A percentile compares a stretch with the other conserved stretches of the same genome.
Evolutionary conservation across 2,329 filamentous ascomycete genomes (phyloP).

Genomic region (Phialemonium atrogriseum): DNA sequence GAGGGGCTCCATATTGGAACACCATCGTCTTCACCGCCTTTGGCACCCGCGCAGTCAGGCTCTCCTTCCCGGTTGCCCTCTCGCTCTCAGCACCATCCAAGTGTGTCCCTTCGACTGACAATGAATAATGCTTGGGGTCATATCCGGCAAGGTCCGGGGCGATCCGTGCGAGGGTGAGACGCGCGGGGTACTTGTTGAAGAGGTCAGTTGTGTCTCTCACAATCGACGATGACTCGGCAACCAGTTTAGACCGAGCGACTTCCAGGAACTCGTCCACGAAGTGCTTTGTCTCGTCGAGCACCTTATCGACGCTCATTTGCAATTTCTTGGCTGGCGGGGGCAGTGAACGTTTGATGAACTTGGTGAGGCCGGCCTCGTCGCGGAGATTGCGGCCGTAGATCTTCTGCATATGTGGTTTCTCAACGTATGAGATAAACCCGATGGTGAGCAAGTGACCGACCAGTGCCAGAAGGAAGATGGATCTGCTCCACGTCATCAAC

Average conservation of each 20-base stretch:
- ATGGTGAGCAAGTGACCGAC: conserved; percentile 79
- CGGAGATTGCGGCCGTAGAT: conserved; percentile 81
- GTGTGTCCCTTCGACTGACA: conserved; percentile 63
- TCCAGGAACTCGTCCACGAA: conserved; percentile 90
- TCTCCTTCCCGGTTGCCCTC: conserved; percentile 64
- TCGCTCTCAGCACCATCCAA: conserved; percentile 43
- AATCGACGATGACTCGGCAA: conserved; percentile 77
- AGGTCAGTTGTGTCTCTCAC: conserved; percentile 80
- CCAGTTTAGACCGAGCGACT: conserved; percentile 73
- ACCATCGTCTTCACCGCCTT: conserved; percentile 66
- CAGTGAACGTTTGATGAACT: conserved; percentile 79
- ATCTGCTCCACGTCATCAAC: conserved; percentile 81
- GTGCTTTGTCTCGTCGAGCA: conserved; percentile 77
- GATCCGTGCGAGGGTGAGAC: conserved; percentile 73
- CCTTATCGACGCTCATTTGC: conserved; percentile 79
- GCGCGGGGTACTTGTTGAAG: conserved; percentile 82
- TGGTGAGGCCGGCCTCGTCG: conserved; percentile 81
- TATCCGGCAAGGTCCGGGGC: conserved; percentile 72
- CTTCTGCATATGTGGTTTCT: conserved; percentile 97
- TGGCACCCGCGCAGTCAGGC: conserved; percentile 58
- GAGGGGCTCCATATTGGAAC: conserved; percentile 83
- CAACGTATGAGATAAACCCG: conserved; percentile 84
- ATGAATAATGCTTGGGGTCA: conserved; percentile 70
- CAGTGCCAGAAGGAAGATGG: conserved; percentile 80
- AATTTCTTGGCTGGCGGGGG: conserved; percentile 76